Base-by-base conservation (phyloP, 2,329 filamentous ascomycete genomes). In the Phyllosticta ampelicida region DNA sequence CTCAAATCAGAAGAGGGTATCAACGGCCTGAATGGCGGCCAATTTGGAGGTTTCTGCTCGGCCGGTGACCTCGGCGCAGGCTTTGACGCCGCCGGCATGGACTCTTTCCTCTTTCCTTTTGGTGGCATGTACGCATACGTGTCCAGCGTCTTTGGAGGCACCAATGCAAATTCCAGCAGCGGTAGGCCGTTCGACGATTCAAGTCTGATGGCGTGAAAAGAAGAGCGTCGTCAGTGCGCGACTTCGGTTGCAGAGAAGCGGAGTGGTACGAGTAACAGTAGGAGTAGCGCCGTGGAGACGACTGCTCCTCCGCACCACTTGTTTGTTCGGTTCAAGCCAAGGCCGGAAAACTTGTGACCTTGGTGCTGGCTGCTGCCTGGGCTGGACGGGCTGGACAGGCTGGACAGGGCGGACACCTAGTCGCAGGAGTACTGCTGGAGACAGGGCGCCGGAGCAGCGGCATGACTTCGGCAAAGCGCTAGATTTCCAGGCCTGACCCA, bases 1-100 rank as follows among this genome's bases (percentile, higher is more conserved):
- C 70, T 67, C 13, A 95, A 82, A 63, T 86, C 80, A 52, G 79
- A 75, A 51, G 86, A 73, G 51, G 88, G 86, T 50, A 90, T 73
- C 9, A 84, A 71, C 16, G 89, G 88, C 62, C 79, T 81, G 69
- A 95, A 83, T 20, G 76, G 73, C 36, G 89, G 89, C 89, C 89
- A 92, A 66, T 85, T 76, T 53, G 80, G 80, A 30, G 77, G 58
- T 51, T 49, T 60, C n/a, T 28, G 54, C 53, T 53, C 48, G 20
- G n/a, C 48, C 28, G 44, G 28, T 44, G 36, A 44, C 13, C 52
- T 10, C 2, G 49, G 19, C 23, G 23, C 48, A 56, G 60, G 20
- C 61, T 61, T 30, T 20, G 30, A 18, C 50, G 29, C 51, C 20
- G 55, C 51, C 13, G 58, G 11, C 11, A 57, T 21, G 6, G 58